These are phyloP conservation scores for Phaeolepiota aurea DNA, from an alignment of 768 basidiomycete species.

Conservation along the genomic window DNA sequence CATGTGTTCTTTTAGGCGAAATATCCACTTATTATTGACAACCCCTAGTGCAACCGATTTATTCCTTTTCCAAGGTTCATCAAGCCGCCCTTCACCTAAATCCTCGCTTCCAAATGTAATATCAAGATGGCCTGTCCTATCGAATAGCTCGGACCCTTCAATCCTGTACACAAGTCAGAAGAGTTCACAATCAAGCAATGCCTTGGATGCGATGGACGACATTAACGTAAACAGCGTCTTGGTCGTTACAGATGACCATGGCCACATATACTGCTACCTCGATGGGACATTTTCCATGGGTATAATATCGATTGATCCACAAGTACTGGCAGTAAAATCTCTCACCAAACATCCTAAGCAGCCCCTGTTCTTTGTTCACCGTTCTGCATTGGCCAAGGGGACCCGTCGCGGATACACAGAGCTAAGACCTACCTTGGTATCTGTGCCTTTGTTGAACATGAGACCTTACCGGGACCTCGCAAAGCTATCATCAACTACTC, in stretches of 20 bases:
- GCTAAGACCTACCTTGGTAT: slow-evolving; percentile 37
- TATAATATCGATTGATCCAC: slow-evolving; percentile 27
- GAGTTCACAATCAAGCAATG: slow-evolving; percentile 20
- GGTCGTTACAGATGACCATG: slow-evolving; percentile 47
- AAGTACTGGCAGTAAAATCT: slow-evolving; percentile 18
- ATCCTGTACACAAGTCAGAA: slow-evolving; percentile 33
- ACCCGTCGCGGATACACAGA: slow-evolving; percentile 18
- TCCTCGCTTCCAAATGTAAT: slow-evolving; percentile 51
- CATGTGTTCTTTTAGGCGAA: slow-evolving; percentile 9
- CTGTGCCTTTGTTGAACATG: slow-evolving; percentile 49
- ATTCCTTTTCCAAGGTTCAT: slow-evolving; percentile 72
- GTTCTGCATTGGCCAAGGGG: slow-evolving; percentile 16
- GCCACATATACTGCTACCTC: slow-evolving; percentile 56
- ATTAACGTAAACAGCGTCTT: slow-evolving; percentile 61
- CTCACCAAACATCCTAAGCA: slow-evolving; percentile 38
- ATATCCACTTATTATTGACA: slow-evolving; percentile 8
- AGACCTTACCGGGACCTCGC: slow-evolving; percentile 62
- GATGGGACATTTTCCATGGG: slow-evolving; percentile 76
- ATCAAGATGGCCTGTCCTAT: slow-evolving; percentile 60
- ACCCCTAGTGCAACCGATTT: slow-evolving; percentile 48
- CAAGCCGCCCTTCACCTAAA: slow-evolving; percentile 36
- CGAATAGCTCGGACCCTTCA: too few relatives aligned
- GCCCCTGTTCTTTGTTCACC: slow-evolving; percentile 45
- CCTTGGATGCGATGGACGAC: slow-evolving; percentile 35
- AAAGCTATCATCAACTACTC: slow-evolving; percentile 55